Evolutionary conservation across 2,329 filamentous ascomycete species (phyloP), one percentile per base, ranked within the genome.

Genomic region (Aspergillus carbonarius): DNA sequence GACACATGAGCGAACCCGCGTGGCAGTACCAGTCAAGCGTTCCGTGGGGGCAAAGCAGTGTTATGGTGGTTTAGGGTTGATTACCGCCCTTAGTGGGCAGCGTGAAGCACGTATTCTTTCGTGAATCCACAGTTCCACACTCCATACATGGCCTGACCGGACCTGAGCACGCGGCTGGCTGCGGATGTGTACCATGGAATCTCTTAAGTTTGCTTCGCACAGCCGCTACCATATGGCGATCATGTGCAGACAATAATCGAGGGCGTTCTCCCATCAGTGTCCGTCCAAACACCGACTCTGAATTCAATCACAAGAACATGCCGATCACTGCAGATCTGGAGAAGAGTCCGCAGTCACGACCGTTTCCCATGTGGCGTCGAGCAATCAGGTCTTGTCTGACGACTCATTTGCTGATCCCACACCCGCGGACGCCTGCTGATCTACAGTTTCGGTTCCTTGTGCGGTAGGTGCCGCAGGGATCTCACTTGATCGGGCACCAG

Each of bases 371-470:
- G 51, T 44, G 51, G 37, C 39, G 13, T 9, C 10, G 15, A 42
- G 37, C 60, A 57, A 54, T 66, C 59, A 66, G 5, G 63, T 63
- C 60, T 66, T 67, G 58, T 67, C 61, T 50, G 63, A 60, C 52
- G 60, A 46, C 53, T 66, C 65, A 25, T 42, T 55, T n/a, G 60
- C 56, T 44, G 63, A 65, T 62, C 53, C 60, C 32, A 46, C 47
- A 18, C 57, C 55, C 30, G 55, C 47, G 32, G 58, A 46, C 27
- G 56, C 51, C 44, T 57, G 60, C 25, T 47, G 57, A 59, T 58
- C 61, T 37, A 42, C 48, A 39, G 48, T 20, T 54, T 57, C 57
- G 59, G 56, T 40, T 32, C 47, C 55, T 52, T 55, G 44, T 44
- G 48, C 50, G 51, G 55, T 25, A 52, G 52, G 53, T 54, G 35